These are phyloP conservation scores for Phalaenopsis aphrodite DNA, from an alignment of 106 monocot species.

Conservation along the genomic window DNA sequence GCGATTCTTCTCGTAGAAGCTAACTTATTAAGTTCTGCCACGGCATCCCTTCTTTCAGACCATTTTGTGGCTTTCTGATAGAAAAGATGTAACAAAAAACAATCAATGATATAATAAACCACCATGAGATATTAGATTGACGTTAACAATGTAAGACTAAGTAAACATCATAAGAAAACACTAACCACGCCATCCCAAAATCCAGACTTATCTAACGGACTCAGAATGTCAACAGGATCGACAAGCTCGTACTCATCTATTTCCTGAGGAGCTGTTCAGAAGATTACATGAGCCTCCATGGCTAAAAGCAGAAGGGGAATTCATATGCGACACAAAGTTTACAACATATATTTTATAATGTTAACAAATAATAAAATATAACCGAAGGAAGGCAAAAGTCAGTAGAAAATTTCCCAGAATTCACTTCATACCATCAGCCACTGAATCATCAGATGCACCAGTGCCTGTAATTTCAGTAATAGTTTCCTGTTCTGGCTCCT, in stretches of 20 bases:
- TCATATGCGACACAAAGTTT: neutral
- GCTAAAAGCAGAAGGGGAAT: neutral
- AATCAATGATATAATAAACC: neutral
- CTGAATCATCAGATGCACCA: slow-evolving; percentile 55
- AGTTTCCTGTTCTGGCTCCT: slow-evolving; percentile 75
- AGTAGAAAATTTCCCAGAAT: neutral
- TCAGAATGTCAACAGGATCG: slow-evolving; percentile 95
- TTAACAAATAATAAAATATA: neutral
- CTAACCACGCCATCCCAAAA: slow-evolving; percentile 99
- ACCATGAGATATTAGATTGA: neutral
- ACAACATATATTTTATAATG: slow-evolving; percentile 2
- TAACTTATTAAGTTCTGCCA: slow-evolving; percentile 86
- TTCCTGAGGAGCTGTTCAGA: slow-evolving; percentile 53
- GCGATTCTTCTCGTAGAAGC: slow-evolving; percentile 90
- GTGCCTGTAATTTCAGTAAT: slow-evolving; percentile 35
- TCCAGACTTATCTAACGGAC: slow-evolving; percentile 87
- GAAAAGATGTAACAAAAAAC: neutral
- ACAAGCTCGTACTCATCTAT: slow-evolving; percentile 98
- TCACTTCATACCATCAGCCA: slow-evolving; percentile 40
- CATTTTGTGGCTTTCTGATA: slow-evolving; percentile 96
- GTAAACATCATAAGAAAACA: slow-evolving; percentile 10
- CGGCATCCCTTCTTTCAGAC: slow-evolving; percentile 99
- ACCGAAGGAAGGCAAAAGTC: neutral
- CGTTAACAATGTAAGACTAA: neutral
- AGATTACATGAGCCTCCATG: slow-evolving; percentile 5